Percentiles rank a stretch among this genome's conserved stretches.
Conservation (phyloP, 2,329 filamentous ascomycete genomes). For the Botrytis cinerea region DNA sequence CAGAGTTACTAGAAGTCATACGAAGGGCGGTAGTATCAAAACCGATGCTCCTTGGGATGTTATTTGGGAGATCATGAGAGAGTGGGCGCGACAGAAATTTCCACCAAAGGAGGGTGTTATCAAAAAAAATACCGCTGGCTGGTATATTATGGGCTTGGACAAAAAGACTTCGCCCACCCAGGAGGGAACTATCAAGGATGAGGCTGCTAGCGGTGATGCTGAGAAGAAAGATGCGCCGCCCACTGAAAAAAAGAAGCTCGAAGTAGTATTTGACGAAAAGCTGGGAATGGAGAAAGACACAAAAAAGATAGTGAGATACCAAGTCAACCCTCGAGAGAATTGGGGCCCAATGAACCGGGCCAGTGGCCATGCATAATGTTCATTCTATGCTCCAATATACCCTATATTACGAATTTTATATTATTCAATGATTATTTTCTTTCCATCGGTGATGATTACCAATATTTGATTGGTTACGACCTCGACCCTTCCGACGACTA, state of each 20-base stretch:
- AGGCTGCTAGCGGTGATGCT: conserved; percentile 23
- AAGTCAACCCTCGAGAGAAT: conserved; percentile 84
- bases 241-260: conserved; percentile 40
- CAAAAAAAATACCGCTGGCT: conserved; percentile 69
- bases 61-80: conserved; percentile 90
- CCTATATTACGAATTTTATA: background rate
- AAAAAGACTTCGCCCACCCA: conserved; percentile 29
- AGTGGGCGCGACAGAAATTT: conserved; percentile 81
- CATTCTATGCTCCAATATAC: background rate
- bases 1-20: conserved; percentile 80
- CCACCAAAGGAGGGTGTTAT: conserved; percentile 75
- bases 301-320: conserved; percentile 79
- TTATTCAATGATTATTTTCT: background rate
- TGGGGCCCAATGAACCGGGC: conserved; percentile 71
- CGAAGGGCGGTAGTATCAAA: conserved; percentile 85
- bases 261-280: conserved; percentile 75
- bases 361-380: conserved; percentile 30
- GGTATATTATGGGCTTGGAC: conserved; percentile 59
- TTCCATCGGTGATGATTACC: conserved; percentile 3
- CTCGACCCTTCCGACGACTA: background rate
- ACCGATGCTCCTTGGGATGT: conserved; percentile 89
- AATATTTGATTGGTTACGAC: background rate
- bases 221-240: background rate
- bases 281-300: conserved; percentile 70
- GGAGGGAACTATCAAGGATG: conserved; percentile 24